phyloP scores from a whole-genome alignment of 257 asterid genomes.

The Rhazya stricta region DNA sequence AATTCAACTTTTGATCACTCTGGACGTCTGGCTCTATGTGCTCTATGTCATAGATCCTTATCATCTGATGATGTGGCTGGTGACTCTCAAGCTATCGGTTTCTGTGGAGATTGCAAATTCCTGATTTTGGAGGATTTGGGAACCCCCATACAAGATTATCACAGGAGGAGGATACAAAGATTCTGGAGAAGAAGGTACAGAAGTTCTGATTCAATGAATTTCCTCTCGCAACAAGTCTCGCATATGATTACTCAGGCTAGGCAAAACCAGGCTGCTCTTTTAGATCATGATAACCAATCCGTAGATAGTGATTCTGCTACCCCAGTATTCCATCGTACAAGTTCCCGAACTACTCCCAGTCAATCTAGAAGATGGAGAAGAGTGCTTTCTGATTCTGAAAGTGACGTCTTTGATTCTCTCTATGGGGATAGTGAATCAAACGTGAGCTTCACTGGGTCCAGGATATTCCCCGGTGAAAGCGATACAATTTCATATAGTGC shows the following conservation, averaged over 20 bases:
- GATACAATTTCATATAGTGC: conserved; percentile 55
- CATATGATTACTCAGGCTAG: conserved; percentile 47
- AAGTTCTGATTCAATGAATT: conserved; percentile 59
- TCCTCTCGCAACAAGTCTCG: conserved; percentile 57
- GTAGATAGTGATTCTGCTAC: conserved; percentile 41
- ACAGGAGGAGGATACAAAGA: conserved; percentile 29
- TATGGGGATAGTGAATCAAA: conserved; percentile 73
- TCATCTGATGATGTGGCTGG: conserved; percentile 35
- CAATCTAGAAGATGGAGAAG: conserved; percentile 70
- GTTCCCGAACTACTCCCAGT: conserved; percentile 55
- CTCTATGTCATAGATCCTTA: conserved; percentile 50
- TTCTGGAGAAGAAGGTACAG: conserved; percentile 38
- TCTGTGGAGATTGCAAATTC: conserved; percentile 82
- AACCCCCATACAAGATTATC: conserved; percentile 41
- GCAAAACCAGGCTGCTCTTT: conserved; percentile 37
- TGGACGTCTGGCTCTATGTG: conserved; percentile 35
- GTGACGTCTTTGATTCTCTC: conserved; percentile 72
- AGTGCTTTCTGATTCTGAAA: conserved; percentile 63
- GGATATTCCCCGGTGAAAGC: conserved; percentile 49
- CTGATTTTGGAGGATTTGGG: conserved; percentile 65
- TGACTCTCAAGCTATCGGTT: conserved; percentile 40
- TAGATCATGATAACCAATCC: conserved; percentile 45
- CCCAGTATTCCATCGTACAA: conserved; percentile 30
- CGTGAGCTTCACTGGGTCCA: conserved; percentile 58
- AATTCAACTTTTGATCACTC: conserved; percentile 21